These are phyloP conservation scores for Lactifluus volemus DNA, from an alignment of 768 basidiomycete genomes.

Conservation along the genomic window DNA sequence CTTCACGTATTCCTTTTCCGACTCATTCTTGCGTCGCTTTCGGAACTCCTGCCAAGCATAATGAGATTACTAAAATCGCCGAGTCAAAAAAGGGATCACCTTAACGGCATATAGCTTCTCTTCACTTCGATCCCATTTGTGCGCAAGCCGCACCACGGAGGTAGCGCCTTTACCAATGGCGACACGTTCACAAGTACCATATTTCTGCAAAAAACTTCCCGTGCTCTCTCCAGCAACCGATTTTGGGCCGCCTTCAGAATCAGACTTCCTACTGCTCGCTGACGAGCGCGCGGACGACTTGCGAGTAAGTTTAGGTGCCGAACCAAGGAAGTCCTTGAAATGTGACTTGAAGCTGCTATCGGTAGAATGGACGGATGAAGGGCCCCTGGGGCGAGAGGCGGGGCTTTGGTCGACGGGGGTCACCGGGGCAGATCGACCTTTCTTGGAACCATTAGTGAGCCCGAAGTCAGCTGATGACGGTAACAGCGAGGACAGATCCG, in stretches of 20 bases:
- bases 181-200: slow-evolving; percentile 93
- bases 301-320: slow-evolving; percentile 66
- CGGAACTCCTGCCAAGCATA: slow-evolving; percentile 76
- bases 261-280: slow-evolving; percentile 53
- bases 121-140: slow-evolving; percentile 96
- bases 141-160: slow-evolving; percentile 89
- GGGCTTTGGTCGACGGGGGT: slow-evolving; percentile 10
- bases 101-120: slow-evolving; percentile 98
- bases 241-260: slow-evolving; percentile 47
- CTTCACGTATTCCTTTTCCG: slow-evolving; percentile 99
- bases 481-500: slow-evolving; percentile 14
- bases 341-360: slow-evolving; percentile 65
- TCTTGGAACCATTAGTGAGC: slow-evolving; percentile 9
- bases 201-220: slow-evolving; percentile 71
- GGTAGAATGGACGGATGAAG: slow-evolving; percentile 46
- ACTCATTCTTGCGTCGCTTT: slow-evolving; percentile 94
- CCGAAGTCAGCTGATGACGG: neutral
- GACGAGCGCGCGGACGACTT: slow-evolving; percentile 65
- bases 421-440: neutral
- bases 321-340: slow-evolving; percentile 72
- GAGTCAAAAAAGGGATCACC: slow-evolving; percentile 35
- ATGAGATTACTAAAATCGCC: neutral
- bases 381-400: slow-evolving; percentile 21
- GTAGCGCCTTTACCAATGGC: slow-evolving; percentile 99
- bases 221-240: slow-evolving; percentile 45